These are phyloP conservation scores for Quercus suber DNA, from an alignment of 306 rosid genomes.

Conservation along the genomic window DNA sequence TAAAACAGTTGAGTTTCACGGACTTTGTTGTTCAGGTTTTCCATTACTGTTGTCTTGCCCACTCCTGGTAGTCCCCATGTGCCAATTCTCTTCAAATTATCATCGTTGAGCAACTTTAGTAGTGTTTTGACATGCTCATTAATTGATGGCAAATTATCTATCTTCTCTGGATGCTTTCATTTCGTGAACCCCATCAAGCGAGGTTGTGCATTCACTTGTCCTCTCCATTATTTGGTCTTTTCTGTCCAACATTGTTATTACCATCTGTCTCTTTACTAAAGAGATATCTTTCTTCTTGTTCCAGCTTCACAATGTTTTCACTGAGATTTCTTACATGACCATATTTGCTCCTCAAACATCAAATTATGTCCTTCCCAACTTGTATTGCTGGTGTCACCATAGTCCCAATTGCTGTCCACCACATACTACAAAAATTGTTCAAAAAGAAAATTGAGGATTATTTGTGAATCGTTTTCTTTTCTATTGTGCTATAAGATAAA, in stretches of 20 bases:
- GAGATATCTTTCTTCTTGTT: background rate
- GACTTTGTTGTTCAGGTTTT: background rate
- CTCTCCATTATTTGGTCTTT: background rate
- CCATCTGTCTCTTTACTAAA: background rate
- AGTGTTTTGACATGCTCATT: background rate
- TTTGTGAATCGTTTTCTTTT: too few relatives aligned
- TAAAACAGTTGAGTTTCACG: background rate
- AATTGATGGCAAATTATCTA: background rate
- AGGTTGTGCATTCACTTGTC: background rate
- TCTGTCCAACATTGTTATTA: background rate
- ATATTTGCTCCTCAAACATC: background rate
- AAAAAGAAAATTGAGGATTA: too few relatives aligned
- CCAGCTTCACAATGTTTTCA: background rate
- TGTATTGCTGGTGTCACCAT: background rate
- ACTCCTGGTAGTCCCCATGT: background rate
- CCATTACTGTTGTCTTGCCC: background rate
- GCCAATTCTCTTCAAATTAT: background rate
- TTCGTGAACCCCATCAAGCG: background rate
- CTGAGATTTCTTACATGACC: background rate
- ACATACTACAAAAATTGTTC: background rate
- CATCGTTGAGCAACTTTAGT: background rate
- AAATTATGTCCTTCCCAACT: background rate
- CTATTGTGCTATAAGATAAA: too few relatives aligned
- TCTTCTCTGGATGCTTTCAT: background rate
- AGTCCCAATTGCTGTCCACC: background rate